Evolutionary conservation across 2,329 filamentous ascomycete genomes (phyloP).

Genomic region (Calonectria montana): DNA sequence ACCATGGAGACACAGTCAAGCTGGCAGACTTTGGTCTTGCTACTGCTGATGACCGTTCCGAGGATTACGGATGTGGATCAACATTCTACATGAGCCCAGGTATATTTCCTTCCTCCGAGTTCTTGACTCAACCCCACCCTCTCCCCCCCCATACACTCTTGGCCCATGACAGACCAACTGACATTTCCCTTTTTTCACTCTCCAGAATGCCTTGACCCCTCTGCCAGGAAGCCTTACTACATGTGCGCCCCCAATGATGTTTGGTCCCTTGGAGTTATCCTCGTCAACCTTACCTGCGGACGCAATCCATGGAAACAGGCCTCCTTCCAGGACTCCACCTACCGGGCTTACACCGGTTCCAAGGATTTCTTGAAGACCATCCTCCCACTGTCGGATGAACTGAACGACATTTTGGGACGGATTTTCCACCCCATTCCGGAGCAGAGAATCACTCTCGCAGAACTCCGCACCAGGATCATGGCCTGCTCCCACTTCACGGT

Average conservation of each 20-base stretch:
- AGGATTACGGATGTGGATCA: constrained; percentile 97
- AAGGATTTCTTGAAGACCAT: constrained; percentile 92
- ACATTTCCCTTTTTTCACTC: constrained; percentile 38
- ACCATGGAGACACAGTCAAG: constrained; percentile 90
- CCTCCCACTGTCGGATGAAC: constrained; percentile 87
- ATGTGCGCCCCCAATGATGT: constrained; percentile 95
- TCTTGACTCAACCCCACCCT: constrained; percentile 24
- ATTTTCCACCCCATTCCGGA: constrained; percentile 90
- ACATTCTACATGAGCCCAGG: constrained; percentile 99
- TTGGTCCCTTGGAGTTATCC: constrained; percentile 97
- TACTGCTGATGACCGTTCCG: constrained; percentile 83
- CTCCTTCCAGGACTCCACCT: constrained; percentile 92
- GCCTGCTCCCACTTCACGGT: constrained; percentile 80
- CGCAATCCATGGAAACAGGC: constrained; percentile 99
- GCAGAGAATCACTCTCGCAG: constrained; percentile 82
- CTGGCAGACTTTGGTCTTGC: constrained; percentile 97
- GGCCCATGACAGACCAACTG: constrained; percentile 36
- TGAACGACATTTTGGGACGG: constrained; percentile 86
- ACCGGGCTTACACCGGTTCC: constrained; percentile 88
- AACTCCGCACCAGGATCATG: constrained; percentile 82
- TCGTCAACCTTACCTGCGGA: constrained; percentile 97
- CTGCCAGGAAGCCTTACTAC: constrained; percentile 81
- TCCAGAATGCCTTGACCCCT: constrained; percentile 88
- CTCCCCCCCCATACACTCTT: constrained; percentile 28
- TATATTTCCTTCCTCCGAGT: constrained; percentile 59